Evolutionary conservation across 139 green algal genomes (phyloP).

Genomic region (Pycnococcus provasolii): DNA sequence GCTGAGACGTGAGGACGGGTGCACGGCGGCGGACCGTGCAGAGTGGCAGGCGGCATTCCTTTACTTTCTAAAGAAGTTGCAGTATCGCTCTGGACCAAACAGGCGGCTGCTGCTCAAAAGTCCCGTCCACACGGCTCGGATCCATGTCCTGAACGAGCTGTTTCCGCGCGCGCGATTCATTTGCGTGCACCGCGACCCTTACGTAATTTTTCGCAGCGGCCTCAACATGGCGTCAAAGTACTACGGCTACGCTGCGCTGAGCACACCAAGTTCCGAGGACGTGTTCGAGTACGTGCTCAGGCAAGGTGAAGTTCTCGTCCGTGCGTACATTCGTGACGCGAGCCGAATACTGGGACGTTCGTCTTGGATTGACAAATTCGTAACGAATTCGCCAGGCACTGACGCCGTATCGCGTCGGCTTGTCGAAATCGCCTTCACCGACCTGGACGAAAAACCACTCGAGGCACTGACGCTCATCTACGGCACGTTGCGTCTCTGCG

Average conservation of each 20-base stretch:
- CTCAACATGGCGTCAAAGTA: constrained; percentile 48
- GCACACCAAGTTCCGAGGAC: constrained; percentile 20
- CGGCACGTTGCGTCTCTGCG: neutral
- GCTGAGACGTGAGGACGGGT: constrained; percentile 18
- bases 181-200: constrained; percentile 49
- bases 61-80: constrained; percentile 44
- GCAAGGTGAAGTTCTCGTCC: constrained; percentile 18
- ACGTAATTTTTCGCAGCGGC: constrained; percentile 27
- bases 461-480: neutral
- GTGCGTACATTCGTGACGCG: constrained; percentile 11
- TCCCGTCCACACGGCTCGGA: constrained; percentile 49
- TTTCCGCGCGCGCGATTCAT: constrained; percentile 52
- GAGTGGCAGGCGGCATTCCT: constrained; percentile 37
- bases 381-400: neutral
- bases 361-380: neutral
- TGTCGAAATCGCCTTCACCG: constrained; percentile 4
- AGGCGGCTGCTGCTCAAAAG: constrained; percentile 53
- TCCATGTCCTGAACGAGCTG: constrained; percentile 35
- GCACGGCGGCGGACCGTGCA: neutral
- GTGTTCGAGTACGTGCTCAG: constrained; percentile 17
- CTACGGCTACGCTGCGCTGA: constrained; percentile 45
- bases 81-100: constrained; percentile 1
- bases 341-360: neutral
- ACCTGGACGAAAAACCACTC: neutral
- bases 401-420: neutral